Base-by-base conservation (phyloP, 495 filamentous ascomycete genomes). In the Bryoglossum gracile region DNA sequence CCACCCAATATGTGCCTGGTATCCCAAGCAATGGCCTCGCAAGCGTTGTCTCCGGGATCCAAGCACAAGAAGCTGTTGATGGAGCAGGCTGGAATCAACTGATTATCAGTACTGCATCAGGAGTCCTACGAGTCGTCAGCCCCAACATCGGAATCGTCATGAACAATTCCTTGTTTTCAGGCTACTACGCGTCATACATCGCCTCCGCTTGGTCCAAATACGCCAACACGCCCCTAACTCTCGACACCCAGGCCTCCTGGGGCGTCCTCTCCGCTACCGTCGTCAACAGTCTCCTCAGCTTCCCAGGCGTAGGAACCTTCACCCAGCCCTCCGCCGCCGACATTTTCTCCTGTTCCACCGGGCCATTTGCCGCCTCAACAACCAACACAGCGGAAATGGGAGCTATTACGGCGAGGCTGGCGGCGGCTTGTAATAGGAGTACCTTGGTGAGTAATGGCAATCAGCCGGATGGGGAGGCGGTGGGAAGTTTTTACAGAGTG, bases 321-420 rank as follows among this genome's bases (percentile, higher is more conserved):
- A 48, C 58, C 6, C 64, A 75, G 52, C 85, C 85, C 0, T 63
- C 68, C 22, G 70, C 79, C 0, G 63, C 58, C 5, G 84, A 87
- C 54, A 81, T 89, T 55, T 87, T 87, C 68, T 74, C 68, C 48
- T 86, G 83, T 69, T 78, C 69, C 57, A 78, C 74, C 10, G 85
- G 85, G 0, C 76, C 82, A 0, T 89, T 89, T 58, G 73, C 67
- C 0, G 70, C 72, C 8, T 87, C 86, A 56, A 55, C 36, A 50
- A 55, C 14, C 52, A 53, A 46, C 17, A 64, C 54, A 11, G 64
- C 71, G 8, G 71, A 72, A 2, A 71, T 76, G 39, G 70, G 87
- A 26, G 77, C 77, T 8, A 43, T 56, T 18, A 18, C 14, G 3
- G 81, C 85, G 0, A 72, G 85, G 11, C 62, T 89, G 16, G 76